Evolutionary conservation across 805 yeast genomes (phyloP).

Genomic region (Yamadazyma sp.): DNA sequence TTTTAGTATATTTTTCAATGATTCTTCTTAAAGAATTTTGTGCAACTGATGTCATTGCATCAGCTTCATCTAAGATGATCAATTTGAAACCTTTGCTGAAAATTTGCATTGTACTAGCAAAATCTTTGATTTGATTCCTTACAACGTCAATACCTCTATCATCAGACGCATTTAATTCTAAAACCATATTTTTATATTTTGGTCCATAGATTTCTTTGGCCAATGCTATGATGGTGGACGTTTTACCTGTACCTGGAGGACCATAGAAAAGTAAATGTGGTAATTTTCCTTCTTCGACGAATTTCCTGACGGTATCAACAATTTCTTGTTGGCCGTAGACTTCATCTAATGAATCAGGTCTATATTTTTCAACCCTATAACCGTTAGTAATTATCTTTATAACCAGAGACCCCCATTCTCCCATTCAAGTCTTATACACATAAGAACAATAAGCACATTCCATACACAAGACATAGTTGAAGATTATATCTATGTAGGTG

Average conservation of each 20-base stretch:
- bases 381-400: no score
- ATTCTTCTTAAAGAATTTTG: slow-evolving; percentile 79
- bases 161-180: slow-evolving; percentile 89
- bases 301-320: slow-evolving; percentile 78
- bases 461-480: no score
- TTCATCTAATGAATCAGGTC: slow-evolving; percentile 81
- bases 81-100: slow-evolving; percentile 83
- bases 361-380: slow-evolving; percentile 89
- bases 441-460: no score
- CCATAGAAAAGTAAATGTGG: slow-evolving; percentile 94
- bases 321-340: slow-evolving; percentile 90
- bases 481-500: no score
- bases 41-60: slow-evolving; percentile 87
- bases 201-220: slow-evolving; percentile 82
- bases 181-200: slow-evolving; percentile 79
- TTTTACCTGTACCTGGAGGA: slow-evolving; percentile 93
- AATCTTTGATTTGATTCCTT: slow-evolving; percentile 94
- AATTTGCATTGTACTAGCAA: slow-evolving; percentile 94
- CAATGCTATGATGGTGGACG: slow-evolving; percentile 81
- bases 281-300: slow-evolving; percentile 75
- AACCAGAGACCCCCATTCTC: no score
- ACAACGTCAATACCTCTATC: slow-evolving; percentile 98
- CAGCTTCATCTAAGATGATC: slow-evolving; percentile 94
- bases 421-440: no score
- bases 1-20: slow-evolving; percentile 90